Base-by-base conservation (phyloP, 140 eudicot species). In the Oenanthe javanica region DNA sequence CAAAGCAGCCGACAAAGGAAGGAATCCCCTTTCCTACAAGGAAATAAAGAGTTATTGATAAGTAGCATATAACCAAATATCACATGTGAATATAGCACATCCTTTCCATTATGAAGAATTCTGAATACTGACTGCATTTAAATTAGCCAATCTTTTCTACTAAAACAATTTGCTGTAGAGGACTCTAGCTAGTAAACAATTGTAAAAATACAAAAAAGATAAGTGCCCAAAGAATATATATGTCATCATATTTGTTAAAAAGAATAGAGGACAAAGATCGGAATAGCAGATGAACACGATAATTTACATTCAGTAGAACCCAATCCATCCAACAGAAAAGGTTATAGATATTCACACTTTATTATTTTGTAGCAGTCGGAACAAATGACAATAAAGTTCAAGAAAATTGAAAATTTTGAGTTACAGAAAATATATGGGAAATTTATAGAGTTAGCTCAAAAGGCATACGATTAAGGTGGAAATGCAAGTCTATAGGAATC, bases 1-100 rank as follows among this genome's bases (percentile, higher is more conserved):
- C 77, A 96, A 86, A 48, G 99, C 99, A 79, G 96, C 94, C 46
- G 97, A 93, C 81, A 96, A 84, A 52, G 98, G 96, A 77, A 96
- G 97, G 86, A 94, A 96, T 19, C 99, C 99, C 80, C 96, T 93
- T 79, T 96, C 99, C 98, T 96, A 90, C 77, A 66, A 55, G n/a
- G 27, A 45, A 52, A 72, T 11, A 27, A 77, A 36, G 23, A 23
- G 18, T 23, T 21, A 40, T 50, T 9, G 49, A 55, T 27, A 36
- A 55, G 64, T 25, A 69, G 74, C 51, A 36, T n/a, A 25, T 51
- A 38, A 48, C 46, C 59, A 80, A 79, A 64, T 48, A 73, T 19
- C 36, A n/a, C 9, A 45, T 11, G 14, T 6, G 12, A 21, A 74
- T 21, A 47, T 13, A 74, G 43, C 40, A 47, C 4, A 21, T 4